These are phyloP conservation scores for Herpetospermum pedunculosum DNA, from an alignment of 306 rosid species.

Conservation along the genomic window DNA sequence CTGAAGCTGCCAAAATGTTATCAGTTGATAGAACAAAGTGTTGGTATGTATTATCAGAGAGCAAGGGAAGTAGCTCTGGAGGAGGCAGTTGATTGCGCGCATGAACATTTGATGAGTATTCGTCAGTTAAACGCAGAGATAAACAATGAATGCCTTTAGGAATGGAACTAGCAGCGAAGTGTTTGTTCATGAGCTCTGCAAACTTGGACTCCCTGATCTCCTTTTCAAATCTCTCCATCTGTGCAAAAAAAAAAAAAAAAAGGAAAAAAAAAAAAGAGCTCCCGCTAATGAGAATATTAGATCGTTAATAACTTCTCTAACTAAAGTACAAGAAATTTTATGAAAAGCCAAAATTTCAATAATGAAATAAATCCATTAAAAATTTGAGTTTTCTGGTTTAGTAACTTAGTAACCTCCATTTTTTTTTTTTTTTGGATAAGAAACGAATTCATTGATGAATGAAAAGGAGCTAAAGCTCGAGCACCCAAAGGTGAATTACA, in stretches of 20 bases:
- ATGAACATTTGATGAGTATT: conserved; percentile 91
- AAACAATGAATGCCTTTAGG: conserved; percentile 94
- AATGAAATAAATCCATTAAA: background rate
- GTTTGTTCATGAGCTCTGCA: conserved; percentile 85
- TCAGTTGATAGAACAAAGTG: conserved; percentile 85
- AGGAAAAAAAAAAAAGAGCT: background rate
- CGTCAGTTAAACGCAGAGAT: conserved; percentile 92
- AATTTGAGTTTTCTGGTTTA: background rate
- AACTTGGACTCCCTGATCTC: conserved; percentile 79
- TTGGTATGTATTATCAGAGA: conserved; percentile 69
- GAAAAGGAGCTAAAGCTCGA: too few relatives aligned
- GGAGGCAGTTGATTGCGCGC: conserved; percentile 93
- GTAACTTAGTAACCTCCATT: background rate
- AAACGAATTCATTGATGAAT: too few relatives aligned
- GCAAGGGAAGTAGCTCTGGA: conserved; percentile 73
- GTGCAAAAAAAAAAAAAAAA: conserved; percentile 1
- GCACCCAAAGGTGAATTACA: too few relatives aligned
- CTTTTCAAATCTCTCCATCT: conserved; percentile 91
- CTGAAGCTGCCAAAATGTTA: conserved; percentile 94
- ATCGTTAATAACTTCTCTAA: background rate
- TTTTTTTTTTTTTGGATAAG: too few relatives aligned
- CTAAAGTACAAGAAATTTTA: background rate
- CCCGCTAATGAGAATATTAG: background rate
- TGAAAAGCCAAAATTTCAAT: background rate
- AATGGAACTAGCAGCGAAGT: conserved; percentile 87